These are phyloP conservation scores for Triticum dicoccoides DNA, from an alignment of 176 grass and related monocot species.

Conservation along the genomic window DNA sequence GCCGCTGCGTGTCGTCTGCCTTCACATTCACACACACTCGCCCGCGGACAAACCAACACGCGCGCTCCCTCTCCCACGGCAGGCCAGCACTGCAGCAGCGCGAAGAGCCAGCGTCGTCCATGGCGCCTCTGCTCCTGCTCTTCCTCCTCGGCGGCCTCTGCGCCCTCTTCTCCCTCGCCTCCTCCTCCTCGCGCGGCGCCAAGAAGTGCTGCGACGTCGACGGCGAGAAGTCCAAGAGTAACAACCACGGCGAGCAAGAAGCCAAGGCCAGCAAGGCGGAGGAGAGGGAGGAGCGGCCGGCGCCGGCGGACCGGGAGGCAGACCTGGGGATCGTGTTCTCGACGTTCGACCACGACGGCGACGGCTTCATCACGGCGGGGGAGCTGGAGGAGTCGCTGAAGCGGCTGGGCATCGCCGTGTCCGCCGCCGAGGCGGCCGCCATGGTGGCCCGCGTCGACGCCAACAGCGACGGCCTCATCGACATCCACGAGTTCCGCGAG, in stretches of 20 bases:
- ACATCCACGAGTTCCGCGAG: slow-evolving; percentile 77
- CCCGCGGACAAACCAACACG: background rate
- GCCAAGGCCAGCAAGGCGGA: background rate
- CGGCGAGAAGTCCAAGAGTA: background rate
- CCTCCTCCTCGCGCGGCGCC: slow-evolving; percentile 6
- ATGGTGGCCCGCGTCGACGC: slow-evolving; percentile 67
- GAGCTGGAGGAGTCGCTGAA: slow-evolving; percentile 82
- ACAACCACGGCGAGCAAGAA: background rate
- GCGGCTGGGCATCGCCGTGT: slow-evolving; percentile 57
- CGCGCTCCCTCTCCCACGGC: background rate
- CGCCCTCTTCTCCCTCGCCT: slow-evolving; percentile 38
- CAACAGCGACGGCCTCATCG: slow-evolving; percentile 86
- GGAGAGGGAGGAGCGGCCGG: background rate
- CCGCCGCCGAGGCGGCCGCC: slow-evolving; percentile 36
- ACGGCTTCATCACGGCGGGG: slow-evolving; percentile 71
- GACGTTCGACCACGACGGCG: slow-evolving; percentile 85
- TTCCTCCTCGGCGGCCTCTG: slow-evolving; percentile 52
- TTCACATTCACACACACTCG: slow-evolving; percentile 37
- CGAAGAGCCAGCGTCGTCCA: background rate
- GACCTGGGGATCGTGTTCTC: slow-evolving; percentile 70
- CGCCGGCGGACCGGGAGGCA: background rate
- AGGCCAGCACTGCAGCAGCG: background rate
- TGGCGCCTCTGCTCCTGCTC: slow-evolving; percentile 58
- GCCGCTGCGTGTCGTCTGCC: background rate
- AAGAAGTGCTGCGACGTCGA: slow-evolving; percentile 32